Base-by-base conservation (phyloP, 2,329 filamentous ascomycete genomes). In the Colletotrichum sojae region DNA sequence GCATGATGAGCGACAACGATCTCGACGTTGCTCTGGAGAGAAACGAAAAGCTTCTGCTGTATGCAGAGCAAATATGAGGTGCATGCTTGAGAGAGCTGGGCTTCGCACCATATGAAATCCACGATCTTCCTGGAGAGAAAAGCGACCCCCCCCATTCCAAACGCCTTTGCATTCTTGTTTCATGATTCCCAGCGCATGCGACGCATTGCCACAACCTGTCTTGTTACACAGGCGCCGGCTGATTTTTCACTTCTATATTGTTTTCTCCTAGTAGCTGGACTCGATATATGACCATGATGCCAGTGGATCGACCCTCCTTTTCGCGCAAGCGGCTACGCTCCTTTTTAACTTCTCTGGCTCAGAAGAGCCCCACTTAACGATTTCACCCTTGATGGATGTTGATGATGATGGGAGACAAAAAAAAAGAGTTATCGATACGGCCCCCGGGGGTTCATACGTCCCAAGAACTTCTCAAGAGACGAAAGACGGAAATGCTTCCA, bases 11-110 rank as follows among this genome's bases (percentile, higher is more conserved):
- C 79, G 91, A 98, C 77, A 88, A 92, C 71, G 94, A 98, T 78
- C 83, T 98, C 60, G 91, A 94, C 72, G 86, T 89, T 72, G 95
- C 95, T 3, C 84, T 98, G 71, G 88, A 92, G 74, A 86, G 94
- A 74, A 97, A 97, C 80, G 91, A 94, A 73, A 98, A 98, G 83
- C 84, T 98, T 71, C 90, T 95, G 62, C 84, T 98, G 27, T 93
- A 90, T 73, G 91, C 93, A 39, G 88, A 91, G 72, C 81, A 83
- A 63, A 79, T 82, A 71, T 88, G 78, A 80, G 51, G 43, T 22
- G 36, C 22, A 15, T n/a, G 60, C 36, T 20, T 31, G 16, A 36
- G 31, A 18, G 25, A 40, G 12, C 46, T 43, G 39, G 39, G 22
- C 46, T 46, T 43, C 6, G 16, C 40, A 43, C 46, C 52, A 27